Base-by-base conservation (phyloP, 2,329 filamentous ascomycete genomes). In the Ophiosphaerella korrae region DNA sequence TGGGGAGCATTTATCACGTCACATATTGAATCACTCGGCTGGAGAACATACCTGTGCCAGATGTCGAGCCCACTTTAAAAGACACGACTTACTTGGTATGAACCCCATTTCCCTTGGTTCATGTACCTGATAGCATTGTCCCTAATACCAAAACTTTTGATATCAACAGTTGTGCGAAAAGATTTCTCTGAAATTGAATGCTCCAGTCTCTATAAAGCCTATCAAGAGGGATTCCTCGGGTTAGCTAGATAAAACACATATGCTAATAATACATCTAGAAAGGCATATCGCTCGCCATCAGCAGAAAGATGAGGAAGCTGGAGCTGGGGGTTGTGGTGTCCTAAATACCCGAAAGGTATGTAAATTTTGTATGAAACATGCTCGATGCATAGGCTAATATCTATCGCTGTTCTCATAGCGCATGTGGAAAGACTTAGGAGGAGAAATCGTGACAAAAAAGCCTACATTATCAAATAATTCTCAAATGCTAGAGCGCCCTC, bases 1-100 rank as follows among this genome's bases (percentile, higher is more conserved):
- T 70, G 93, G 93, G 7, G 93, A 97, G 75, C 93, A 97, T 78
- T 79, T 97, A 78, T 96, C 97, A 75, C 87, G 93, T 41, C 93
- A 97, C 76, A 89, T 97, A 75, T 77, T 97, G 57, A 97, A 97
- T 70, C 93, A 89, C 88, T 81, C 75, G 80, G 67, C 57, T 18
- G 72, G 72, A 11, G 79, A 81, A 37, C 78, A 78, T 52, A 84
- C 82, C 3, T 87, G 84, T 61, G 70, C 78, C 42, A 74, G 84
- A 60, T 88, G 85, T 55, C 78, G 79, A 49, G 82, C 83, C 24
- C 82, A 85, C 62, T 87, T 86, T 67, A 83, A 83, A 60, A 77
- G 84, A 38, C 81, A 79, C 23, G 84, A 87, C 67, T 70, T 87
- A 36, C 69, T 85, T 49, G 80, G 83, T 82, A 73, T 70, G 77